A percentile compares a stretch with the other conserved stretches of the same genome.
Conservation (phyloP, 1,284 basidiomycete species). For the Neolentinus lepideus region DNA sequence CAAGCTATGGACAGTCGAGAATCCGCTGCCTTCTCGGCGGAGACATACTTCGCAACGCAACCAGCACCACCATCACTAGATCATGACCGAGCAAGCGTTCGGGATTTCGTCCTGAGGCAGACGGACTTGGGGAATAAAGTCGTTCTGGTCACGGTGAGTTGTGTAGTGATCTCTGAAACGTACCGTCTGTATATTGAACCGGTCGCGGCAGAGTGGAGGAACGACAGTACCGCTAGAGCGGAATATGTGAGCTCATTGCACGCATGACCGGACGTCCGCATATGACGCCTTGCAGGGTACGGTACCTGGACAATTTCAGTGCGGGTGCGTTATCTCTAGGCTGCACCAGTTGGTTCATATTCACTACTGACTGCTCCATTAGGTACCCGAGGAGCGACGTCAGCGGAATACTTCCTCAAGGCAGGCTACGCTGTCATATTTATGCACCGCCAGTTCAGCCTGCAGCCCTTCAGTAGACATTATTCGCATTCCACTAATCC, state of each 20-base stretch:
- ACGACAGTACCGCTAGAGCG: slow-evolving; percentile 94
- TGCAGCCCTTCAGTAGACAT: slow-evolving; percentile 94
- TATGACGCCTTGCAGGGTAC: slow-evolving; percentile 57
- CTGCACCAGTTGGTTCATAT: neutral
- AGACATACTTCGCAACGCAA: slow-evolving; percentile 84
- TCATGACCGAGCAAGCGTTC: slow-evolving; percentile 54
- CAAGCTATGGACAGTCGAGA: neutral
- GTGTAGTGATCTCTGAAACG: neutral
- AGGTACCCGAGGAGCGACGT: slow-evolving; percentile 96
- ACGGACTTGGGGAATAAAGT: slow-evolving; percentile 62
- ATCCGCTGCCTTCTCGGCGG: slow-evolving; percentile 61
- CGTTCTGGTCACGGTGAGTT: slow-evolving; percentile 87
- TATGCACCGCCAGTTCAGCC: slow-evolving; percentile 94
- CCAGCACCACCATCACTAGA: slow-evolving; percentile 64
- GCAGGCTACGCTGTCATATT: slow-evolving; percentile 97
- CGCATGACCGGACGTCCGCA: slow-evolving; percentile 11
- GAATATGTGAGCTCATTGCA: slow-evolving; percentile 75
- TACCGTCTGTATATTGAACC: slow-evolving; percentile 7
- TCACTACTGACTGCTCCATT: neutral
- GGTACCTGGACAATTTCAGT: slow-evolving; percentile 98
- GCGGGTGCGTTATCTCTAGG: slow-evolving; percentile 57
- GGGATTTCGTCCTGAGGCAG: slow-evolving; percentile 70
- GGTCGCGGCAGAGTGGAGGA: slow-evolving; percentile 72
- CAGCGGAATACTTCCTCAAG: slow-evolving; percentile 94
- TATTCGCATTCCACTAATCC: slow-evolving; percentile 98